Evolutionary conservation across 495 filamentous ascomycete genomes (phyloP).

Genomic region (Amphirosellinia nigrospora): DNA sequence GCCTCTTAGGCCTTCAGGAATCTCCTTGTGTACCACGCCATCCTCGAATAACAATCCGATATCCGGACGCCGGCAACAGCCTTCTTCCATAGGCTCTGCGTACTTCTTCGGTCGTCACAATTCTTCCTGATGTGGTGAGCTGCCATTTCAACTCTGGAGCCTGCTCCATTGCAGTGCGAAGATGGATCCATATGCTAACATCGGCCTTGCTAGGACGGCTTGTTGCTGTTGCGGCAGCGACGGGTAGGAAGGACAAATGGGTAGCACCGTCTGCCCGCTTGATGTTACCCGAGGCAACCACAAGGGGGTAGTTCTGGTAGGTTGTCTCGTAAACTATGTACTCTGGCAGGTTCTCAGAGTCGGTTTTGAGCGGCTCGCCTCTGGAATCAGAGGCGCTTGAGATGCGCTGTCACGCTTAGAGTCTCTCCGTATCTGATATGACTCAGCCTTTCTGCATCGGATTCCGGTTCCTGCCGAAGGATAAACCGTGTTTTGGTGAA

Average conservation of each 20-base stretch:
- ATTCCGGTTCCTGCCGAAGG: conserved; percentile 31
- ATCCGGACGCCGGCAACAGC: conserved; percentile 43
- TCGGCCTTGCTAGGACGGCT: conserved; percentile 35
- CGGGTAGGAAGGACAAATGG: conserved; percentile 37
- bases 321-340: conserved; percentile 48
- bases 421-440: conserved; percentile 40
- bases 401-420: conserved; percentile 27
- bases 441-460: conserved; percentile 33
- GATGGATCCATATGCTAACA: conserved; percentile 45
- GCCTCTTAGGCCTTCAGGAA: conserved; percentile 49
- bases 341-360: conserved; percentile 40
- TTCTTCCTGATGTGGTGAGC: conserved; percentile 37
- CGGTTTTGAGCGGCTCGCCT: conserved; percentile 35
- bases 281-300: conserved; percentile 40
- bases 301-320: conserved; percentile 45
- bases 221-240: conserved; percentile 27
- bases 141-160: conserved; percentile 38
- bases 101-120: conserved; percentile 42
- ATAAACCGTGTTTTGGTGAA: conserved; percentile 42
- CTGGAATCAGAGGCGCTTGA: conserved; percentile 28
- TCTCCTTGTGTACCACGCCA: conserved; percentile 49
- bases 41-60: conserved; percentile 45
- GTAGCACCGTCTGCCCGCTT: conserved; percentile 41
- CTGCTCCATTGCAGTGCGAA: conserved; percentile 39
- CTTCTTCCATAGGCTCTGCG: conserved; percentile 44